Percentiles rank a stretch among this genome's conserved stretches.
phyloP scores from a whole-genome alignment of 2,329 filamentous ascomycete species.

The Aspergillus oerlinghausenensis region DNA sequence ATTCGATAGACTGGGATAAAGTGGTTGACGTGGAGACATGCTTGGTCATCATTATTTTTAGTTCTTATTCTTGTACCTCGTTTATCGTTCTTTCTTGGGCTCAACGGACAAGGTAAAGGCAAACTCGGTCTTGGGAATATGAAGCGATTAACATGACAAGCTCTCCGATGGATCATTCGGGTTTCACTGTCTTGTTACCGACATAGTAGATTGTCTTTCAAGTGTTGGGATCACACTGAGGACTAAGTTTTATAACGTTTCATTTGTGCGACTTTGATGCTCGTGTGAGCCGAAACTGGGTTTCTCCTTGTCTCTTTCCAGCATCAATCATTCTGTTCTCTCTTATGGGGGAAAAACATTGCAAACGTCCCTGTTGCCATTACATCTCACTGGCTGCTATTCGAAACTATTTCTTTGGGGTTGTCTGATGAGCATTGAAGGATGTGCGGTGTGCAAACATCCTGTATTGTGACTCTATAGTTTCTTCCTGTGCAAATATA shows the following conservation, averaged over 20 bases:
- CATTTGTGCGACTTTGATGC: neutral
- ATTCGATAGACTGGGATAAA: conserved; percentile 14
- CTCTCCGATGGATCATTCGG: neutral
- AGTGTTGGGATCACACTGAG: neutral
- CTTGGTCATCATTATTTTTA: neutral
- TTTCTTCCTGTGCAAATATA: neutral
- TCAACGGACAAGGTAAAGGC: neutral
- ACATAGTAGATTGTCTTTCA: neutral
- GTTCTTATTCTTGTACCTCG: neutral
- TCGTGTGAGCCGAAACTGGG: neutral
- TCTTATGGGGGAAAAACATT: neutral
- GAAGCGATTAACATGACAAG: neutral
- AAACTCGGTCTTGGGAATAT: neutral
- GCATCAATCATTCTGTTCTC: neutral
- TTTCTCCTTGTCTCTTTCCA: neutral
- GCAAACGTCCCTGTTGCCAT: neutral
- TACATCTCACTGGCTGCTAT: neutral
- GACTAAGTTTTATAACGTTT: neutral
- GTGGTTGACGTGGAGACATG: neutral
- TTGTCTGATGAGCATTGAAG: neutral
- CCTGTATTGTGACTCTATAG: neutral
- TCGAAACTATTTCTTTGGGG: neutral
- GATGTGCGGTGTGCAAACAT: neutral
- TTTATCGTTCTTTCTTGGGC: neutral
- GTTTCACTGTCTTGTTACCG: neutral